Evolutionary conservation across 2,329 filamentous ascomycete genomes (phyloP).

Genomic region (Apiospora malaysiana): DNA sequence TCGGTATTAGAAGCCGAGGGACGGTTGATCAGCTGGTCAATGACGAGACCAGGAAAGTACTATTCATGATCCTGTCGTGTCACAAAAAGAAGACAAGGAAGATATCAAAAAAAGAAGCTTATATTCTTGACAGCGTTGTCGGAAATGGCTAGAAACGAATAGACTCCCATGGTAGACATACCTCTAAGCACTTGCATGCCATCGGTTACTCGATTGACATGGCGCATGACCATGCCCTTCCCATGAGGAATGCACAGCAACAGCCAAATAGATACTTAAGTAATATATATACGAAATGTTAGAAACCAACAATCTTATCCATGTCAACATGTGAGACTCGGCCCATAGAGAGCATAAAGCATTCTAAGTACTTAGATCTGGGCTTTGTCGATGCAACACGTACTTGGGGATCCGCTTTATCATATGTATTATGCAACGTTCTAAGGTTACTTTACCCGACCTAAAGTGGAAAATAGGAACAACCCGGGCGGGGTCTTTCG

Average conservation of each 20-base stretch:
- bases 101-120: background rate
- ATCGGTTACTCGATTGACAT: background rate
- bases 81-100: background rate
- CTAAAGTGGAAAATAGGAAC: background rate
- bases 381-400: background rate
- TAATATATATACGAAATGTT: conserved; percentile 14
- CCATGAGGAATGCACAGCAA: background rate
- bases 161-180: background rate
- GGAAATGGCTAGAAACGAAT: background rate
- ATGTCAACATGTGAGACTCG: background rate
- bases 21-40: background rate
- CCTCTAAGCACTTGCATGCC: background rate
- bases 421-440: background rate
- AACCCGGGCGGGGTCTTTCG: background rate
- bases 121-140: background rate
- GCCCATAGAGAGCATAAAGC: background rate
- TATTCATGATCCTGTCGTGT: background rate
- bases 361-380: background rate
- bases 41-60: background rate
- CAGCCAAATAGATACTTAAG: background rate
- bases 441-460: background rate
- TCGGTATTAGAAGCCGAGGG: background rate
- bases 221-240: background rate
- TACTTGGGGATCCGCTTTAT: background rate
- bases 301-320: background rate